phyloP scores from a whole-genome alignment of 306 rosid species.

The Canavalia gladiata region DNA sequence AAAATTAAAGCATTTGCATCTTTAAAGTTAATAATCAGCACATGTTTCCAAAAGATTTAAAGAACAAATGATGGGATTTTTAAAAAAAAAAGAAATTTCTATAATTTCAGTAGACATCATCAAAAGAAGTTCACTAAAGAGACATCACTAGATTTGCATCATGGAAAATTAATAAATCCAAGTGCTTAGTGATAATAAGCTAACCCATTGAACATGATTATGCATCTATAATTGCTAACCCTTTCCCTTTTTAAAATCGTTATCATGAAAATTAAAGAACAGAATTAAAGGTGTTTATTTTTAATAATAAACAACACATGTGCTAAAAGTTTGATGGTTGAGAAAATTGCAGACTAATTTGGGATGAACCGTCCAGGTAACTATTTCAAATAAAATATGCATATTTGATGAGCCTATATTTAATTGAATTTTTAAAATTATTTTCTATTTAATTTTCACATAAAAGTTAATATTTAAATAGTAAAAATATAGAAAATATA shows the following conservation, averaged over 20 bases:
- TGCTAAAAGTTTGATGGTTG: neutral
- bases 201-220: conserved; percentile 46
- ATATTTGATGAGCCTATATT: too few relatives aligned
- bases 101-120: conserved; percentile 71
- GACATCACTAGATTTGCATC: conserved; percentile 53
- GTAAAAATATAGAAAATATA: too few relatives aligned
- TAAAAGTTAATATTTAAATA: too few relatives aligned
- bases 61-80: conserved; percentile 65
- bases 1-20: conserved; percentile 59
- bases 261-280: conserved; percentile 30
- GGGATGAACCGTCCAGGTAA: neutral
- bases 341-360: neutral
- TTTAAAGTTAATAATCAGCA: conserved; percentile 69
- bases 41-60: conserved; percentile 78
- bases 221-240: conserved; percentile 46
- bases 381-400: too few relatives aligned
- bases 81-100: conserved; percentile 51
- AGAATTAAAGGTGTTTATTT: neutral
- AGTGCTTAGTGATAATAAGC: conserved; percentile 38
- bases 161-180: conserved; percentile 25
- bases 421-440: too few relatives aligned
- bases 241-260: conserved; percentile 46
- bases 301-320: neutral
- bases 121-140: conserved; percentile 67
- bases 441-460: too few relatives aligned